A percentile compares a stretch with the other conserved stretches of the same genome.
phyloP scores from a whole-genome alignment of 768 basidiomycete species.

The Neoboletus brunneissimus region DNA sequence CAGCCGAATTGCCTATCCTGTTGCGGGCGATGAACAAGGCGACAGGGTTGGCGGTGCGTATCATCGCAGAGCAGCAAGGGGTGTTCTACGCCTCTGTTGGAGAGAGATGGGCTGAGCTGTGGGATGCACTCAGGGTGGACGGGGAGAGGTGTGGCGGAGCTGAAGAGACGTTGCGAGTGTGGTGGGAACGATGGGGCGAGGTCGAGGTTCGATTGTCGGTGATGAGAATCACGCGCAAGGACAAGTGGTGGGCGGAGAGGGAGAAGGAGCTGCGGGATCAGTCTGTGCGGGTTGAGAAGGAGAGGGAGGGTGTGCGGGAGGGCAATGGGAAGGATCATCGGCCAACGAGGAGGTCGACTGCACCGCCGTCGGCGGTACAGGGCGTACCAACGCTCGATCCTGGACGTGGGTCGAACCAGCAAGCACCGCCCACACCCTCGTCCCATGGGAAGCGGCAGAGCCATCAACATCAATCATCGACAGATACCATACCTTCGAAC shows the following conservation, averaged over 20 bases:
- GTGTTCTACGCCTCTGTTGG: slow-evolving; percentile 59
- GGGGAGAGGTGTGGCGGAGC: slow-evolving; percentile 65
- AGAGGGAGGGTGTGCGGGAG: slow-evolving; percentile 12
- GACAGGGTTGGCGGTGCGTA: slow-evolving; percentile 47
- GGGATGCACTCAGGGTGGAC: slow-evolving; percentile 76
- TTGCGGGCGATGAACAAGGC: slow-evolving; percentile 59
- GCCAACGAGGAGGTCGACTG: slow-evolving; percentile 13
- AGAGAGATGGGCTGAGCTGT: slow-evolving; percentile 74
- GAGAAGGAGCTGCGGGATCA: slow-evolving; percentile 26
- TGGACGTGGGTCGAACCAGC: slow-evolving; percentile 28
- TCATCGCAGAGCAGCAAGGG: slow-evolving; percentile 56
- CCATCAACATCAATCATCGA: slow-evolving; percentile 32
- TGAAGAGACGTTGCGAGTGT: slow-evolving; percentile 68
- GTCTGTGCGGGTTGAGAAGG: slow-evolving; percentile 15
- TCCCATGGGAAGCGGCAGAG: slow-evolving; percentile 21
- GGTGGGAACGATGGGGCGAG: slow-evolving; percentile 66
- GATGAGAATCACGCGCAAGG: slow-evolving; percentile 37
- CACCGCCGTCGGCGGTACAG: slow-evolving; percentile 13
- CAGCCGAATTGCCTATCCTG: slow-evolving; percentile 66
- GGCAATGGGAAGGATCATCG: slow-evolving; percentile 17
- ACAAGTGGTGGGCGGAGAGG: slow-evolving; percentile 35
- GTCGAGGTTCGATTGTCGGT: slow-evolving; percentile 50
- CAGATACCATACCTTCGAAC: slow-evolving; percentile 18
- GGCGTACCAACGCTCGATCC: slow-evolving; percentile 18
- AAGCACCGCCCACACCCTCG: slow-evolving; percentile 17